A percentile compares a stretch with the other conserved stretches of the same genome.
Conservation (phyloP, 768 basidiomycete species). For the Dacryopinax primogenitus region DNA sequence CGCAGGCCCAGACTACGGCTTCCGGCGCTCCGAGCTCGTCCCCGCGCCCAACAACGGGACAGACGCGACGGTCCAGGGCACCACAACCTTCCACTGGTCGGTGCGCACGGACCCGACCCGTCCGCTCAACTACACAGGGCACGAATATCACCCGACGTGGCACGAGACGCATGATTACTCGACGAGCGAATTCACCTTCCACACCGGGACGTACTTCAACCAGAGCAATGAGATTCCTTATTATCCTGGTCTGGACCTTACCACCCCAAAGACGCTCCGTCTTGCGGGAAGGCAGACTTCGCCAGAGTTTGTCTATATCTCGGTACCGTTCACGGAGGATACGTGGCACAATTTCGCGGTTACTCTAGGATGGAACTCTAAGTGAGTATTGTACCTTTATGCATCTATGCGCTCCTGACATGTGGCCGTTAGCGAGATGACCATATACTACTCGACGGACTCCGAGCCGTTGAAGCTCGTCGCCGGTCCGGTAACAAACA, state of each 20-base stretch:
- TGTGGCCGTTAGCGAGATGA: constrained; percentile 28
- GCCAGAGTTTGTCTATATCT: constrained; percentile 26
- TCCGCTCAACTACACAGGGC: constrained; percentile 37
- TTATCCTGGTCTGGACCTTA: background rate
- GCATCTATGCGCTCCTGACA: background rate
- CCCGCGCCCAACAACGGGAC: constrained; percentile 32
- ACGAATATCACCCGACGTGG: constrained; percentile 41
- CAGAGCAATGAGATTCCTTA: constrained; percentile 14
- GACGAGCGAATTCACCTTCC: constrained; percentile 16
- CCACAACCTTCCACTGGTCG: constrained; percentile 41
- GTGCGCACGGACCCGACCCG: constrained; percentile 31
- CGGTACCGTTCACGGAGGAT: constrained; percentile 32
- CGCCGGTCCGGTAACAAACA: constrained; percentile 33
- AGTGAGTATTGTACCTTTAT: constrained; percentile 11
- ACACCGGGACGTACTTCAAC: constrained; percentile 21
- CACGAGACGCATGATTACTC: constrained; percentile 18
- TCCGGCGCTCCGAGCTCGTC: constrained; percentile 48
- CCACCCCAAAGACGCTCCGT: constrained; percentile 16
- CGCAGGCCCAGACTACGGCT: constrained; percentile 39
- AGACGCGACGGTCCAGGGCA: constrained; percentile 32
- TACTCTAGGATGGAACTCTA: constrained; percentile 42
- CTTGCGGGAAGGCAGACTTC: constrained; percentile 29
- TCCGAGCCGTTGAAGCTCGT: constrained; percentile 32
- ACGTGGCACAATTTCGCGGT: constrained; percentile 52
- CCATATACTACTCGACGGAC: constrained; percentile 40